A percentile compares a stretch with the other conserved stretches of the same genome.
phyloP scores from a whole-genome alignment of 176 grass and related monocot species.

The Cenchrus purpureus region DNA sequence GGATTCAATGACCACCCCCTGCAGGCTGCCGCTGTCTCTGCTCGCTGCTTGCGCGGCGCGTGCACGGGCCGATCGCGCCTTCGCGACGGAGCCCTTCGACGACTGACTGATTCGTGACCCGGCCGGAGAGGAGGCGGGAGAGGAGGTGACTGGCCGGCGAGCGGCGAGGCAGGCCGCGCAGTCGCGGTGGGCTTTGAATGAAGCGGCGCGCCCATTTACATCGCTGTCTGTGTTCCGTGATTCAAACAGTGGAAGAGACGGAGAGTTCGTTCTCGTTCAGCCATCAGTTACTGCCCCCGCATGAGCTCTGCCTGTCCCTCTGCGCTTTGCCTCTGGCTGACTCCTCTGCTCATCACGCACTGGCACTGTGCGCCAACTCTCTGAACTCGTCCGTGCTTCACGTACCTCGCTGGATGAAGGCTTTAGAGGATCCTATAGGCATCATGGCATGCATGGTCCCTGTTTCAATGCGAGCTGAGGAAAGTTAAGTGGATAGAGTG shows the following conservation, averaged over 20 bases:
- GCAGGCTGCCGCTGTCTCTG: too few relatives aligned
- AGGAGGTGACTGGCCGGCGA: background rate
- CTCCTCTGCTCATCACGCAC: background rate
- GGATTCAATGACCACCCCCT: conserved; percentile 50
- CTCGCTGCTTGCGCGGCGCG: too few relatives aligned
- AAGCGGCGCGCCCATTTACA: conserved; percentile 49
- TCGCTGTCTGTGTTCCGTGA: conserved; percentile 9
- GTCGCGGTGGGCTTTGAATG: conserved; percentile 47
- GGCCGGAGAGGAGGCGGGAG: background rate
- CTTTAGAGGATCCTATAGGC: background rate
- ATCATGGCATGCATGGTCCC: background rate
- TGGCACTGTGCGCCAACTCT: background rate
- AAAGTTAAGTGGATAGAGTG: conserved; percentile 10
- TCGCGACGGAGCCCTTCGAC: too few relatives aligned
- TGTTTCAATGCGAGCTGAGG: background rate
- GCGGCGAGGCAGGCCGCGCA: background rate
- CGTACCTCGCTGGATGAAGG: background rate
- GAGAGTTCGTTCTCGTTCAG: background rate
- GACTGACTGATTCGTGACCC: background rate
- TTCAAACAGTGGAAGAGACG: background rate
- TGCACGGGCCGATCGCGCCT: too few relatives aligned
- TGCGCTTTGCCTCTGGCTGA: background rate
- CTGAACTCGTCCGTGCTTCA: conserved; percentile 33
- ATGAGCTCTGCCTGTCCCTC: conserved; percentile 25
- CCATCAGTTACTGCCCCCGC: background rate